These are phyloP conservation scores for Pleurotus sapidus DNA, from an alignment of 768 basidiomycete species.

Conservation along the genomic window DNA sequence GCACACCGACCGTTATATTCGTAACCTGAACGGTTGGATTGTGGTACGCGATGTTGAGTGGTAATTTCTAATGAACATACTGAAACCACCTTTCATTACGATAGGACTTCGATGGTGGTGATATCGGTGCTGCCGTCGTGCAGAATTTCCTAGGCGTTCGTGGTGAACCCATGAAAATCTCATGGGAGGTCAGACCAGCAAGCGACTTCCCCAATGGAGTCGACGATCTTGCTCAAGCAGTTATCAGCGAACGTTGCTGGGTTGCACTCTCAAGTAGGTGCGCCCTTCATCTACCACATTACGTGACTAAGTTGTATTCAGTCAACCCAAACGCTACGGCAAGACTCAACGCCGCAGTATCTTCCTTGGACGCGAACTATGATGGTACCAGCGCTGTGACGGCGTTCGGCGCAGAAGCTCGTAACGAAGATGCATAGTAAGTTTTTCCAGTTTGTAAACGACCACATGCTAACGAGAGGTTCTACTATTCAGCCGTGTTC, in stretches of 20 bases:
- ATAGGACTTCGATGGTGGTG: slow-evolving; percentile 60
- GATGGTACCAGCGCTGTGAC: slow-evolving; percentile 48
- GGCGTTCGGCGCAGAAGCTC: slow-evolving; percentile 42
- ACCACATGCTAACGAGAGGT: too few relatives aligned
- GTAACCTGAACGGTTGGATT: slow-evolving; percentile 50
- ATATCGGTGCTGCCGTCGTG: slow-evolving; percentile 45
- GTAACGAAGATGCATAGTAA: slow-evolving; percentile 62
- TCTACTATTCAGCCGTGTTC: slow-evolving; percentile 24
- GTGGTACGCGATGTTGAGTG: slow-evolving; percentile 37
- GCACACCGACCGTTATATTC: slow-evolving; percentile 28
- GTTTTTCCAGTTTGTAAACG: slow-evolving; percentile 13
- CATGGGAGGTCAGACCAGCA: slow-evolving; percentile 43
- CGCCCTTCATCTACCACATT: background rate
- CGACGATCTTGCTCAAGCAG: slow-evolving; percentile 36
- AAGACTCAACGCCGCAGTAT: slow-evolving; percentile 32
- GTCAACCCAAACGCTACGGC: slow-evolving; percentile 40
- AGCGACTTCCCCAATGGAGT: slow-evolving; percentile 42
- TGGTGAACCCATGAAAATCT: slow-evolving; percentile 19
- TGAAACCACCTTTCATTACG: too few relatives aligned
- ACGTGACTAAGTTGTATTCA: slow-evolving; percentile 12
- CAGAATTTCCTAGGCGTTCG: slow-evolving; percentile 30
- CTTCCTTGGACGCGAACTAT: slow-evolving; percentile 38
- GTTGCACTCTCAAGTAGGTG: slow-evolving; percentile 48
- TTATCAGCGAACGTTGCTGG: slow-evolving; percentile 54
- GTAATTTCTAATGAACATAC: background rate